phyloP scores from a whole-genome alignment of 129 eudicot genomes.

The Flaveria linearis region DNA sequence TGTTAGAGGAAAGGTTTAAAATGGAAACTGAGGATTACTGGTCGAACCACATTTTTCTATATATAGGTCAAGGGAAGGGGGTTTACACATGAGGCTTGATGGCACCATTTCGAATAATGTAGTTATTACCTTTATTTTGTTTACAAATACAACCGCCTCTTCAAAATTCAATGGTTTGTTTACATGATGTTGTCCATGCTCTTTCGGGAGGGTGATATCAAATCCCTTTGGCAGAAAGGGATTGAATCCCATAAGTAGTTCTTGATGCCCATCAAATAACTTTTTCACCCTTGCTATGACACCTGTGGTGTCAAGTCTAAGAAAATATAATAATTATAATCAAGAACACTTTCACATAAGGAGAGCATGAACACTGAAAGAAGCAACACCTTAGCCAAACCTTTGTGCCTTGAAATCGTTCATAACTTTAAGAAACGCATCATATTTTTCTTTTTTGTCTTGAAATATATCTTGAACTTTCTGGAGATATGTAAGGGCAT shows the following conservation, averaged over 20 bases:
- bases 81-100: conserved; percentile 13
- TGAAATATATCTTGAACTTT: conserved; percentile 77
- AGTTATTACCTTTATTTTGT: conserved; percentile 79
- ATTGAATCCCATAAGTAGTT: conserved; percentile 85
- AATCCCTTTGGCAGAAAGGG: conserved; percentile 89
- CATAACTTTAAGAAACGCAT: conserved; percentile 89
- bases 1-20: conserved; percentile 17
- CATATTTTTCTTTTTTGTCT: conserved; percentile 75
- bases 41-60: neutral
- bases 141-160: conserved; percentile 70
- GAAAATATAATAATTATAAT: conserved; percentile 29
- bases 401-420: conserved; percentile 91
- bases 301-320: conserved; percentile 75
- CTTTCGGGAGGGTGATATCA: conserved; percentile 61
- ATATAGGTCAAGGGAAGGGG: neutral
- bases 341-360: conserved; percentile 26
- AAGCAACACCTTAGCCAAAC: conserved; percentile 40
- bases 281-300: conserved; percentile 84
- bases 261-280: conserved; percentile 69
- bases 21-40: conserved; percentile 7
- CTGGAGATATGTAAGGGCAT: conserved; percentile 81
- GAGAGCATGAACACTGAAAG: conserved; percentile 21
- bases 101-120: conserved; percentile 10
- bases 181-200: conserved; percentile 42
- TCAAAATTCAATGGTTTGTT: conserved; percentile 72